phyloP scores from a whole-genome alignment of 768 basidiomycete genomes.

The Lentinula detonsa region DNA sequence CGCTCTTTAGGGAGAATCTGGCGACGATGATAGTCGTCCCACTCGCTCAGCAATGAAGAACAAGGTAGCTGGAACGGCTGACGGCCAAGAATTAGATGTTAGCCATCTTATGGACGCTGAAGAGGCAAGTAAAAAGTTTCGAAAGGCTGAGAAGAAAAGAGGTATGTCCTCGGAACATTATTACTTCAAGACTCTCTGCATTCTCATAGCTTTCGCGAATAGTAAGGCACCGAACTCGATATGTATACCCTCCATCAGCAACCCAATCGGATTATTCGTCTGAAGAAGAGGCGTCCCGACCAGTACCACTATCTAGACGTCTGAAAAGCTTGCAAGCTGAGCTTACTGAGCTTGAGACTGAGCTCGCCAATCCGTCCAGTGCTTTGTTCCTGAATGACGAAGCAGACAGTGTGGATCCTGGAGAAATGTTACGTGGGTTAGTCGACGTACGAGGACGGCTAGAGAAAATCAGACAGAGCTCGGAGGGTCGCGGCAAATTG shows the following conservation, averaged over 20 bases:
- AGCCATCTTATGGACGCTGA: conserved; percentile 57
- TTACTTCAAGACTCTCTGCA: not conserved
- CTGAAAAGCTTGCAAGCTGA: conserved; percentile 71
- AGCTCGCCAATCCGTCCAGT: conserved; percentile 78
- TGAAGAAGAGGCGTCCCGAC: conserved; percentile 22
- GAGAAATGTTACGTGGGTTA: conserved; percentile 69
- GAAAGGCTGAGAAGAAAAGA: conserved; percentile 62
- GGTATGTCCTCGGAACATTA: conserved; percentile 25
- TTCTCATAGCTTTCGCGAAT: not conserved
- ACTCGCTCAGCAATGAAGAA: conserved; percentile 30
- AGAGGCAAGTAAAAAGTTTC: conserved; percentile 66
- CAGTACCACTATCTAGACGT: conserved; percentile 49
- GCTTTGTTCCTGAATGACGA: conserved; percentile 58
- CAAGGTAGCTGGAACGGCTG: conserved; percentile 30
- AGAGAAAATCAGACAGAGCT: conserved; percentile 58
- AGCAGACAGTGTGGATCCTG: conserved; percentile 60
- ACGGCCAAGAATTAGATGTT: conserved; percentile 64
- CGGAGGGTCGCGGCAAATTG: conserved; percentile 60
- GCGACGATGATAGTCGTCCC: conserved; percentile 56
- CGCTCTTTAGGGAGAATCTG: conserved; percentile 48
- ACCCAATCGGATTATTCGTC: conserved; percentile 38
- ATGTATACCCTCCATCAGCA: conserved; percentile 65
- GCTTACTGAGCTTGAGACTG: conserved; percentile 70
- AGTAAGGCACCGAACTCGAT: conserved; percentile 54
- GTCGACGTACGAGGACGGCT: conserved; percentile 69